Evolutionary conservation across 805 yeast species (phyloP), one percentile per base, ranked within the genome.

Genomic region (Millerozyma acaciae): DNA sequence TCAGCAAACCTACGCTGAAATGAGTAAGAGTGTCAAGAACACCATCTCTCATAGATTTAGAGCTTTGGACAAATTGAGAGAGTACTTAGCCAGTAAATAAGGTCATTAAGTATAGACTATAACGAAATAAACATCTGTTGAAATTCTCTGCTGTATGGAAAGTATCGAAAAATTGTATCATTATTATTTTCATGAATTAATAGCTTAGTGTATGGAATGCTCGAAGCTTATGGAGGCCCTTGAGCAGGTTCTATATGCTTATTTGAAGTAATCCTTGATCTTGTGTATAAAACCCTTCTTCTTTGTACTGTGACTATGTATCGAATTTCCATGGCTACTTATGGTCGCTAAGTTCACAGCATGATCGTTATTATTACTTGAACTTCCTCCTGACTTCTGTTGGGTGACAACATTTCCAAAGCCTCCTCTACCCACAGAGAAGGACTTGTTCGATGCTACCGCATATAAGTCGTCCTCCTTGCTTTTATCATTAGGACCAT

Each of bases 41-140:
- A 55, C 70, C 14, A 84, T 93, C 42, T 82, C 95, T 44, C 98
- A 94, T 53, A 73, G 99, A 50, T 87, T 72, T 51, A 80, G 73
- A 57, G 97, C 98, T 0, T 72, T 93, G 50, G 76, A 68, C 35
- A 75, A 84, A 55, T 73, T 93, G 37, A 77, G 74, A 51, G 75
- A 68, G 16, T 85, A 66, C 44, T 60, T 82, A 40, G 16, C 35
- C 16, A 39, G 33, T 13, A 42, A 48, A 21, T 47, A 40, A 25
- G 21, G 21, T 20, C 7, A 12, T 17, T 9, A 10, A 18, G 26
- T 6, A 8, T 26, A 15, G n/a, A 12, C 27, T 12, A 13, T n/a
- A n/a, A n/a, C n/a, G n/a, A n/a, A n/a, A n/a, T n/a, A n/a, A n/a
- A n/a, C n/a, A n/a, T n/a, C n/a, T n/a, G n/a, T n/a, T n/a, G n/a